A percentile compares a stretch with the other conserved stretches of the same genome.
Conservation (phyloP, 139 green algal species). For the Chlorella vulgaris region DNA sequence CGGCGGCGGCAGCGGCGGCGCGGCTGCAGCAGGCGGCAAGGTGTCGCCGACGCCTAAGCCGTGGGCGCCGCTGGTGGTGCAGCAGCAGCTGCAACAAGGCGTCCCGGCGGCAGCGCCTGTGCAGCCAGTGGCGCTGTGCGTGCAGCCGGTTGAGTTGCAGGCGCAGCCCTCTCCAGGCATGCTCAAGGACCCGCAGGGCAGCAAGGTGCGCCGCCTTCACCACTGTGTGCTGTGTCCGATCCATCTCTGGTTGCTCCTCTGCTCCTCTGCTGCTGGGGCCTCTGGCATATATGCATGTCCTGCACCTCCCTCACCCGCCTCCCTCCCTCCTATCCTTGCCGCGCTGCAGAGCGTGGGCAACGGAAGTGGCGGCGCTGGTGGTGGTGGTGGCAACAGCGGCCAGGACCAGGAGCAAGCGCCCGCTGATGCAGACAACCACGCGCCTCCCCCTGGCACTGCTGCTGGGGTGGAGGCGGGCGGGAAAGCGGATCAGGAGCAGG, state of each 20-base stretch:
- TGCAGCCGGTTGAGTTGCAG: too few relatives aligned
- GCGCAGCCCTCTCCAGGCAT: too few relatives aligned
- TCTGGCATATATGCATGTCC: not conserved
- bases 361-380: not conserved
- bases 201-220: not conserved
- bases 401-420: not conserved
- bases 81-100: too few relatives aligned
- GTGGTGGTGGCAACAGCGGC: not conserved
- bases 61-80: too few relatives aligned
- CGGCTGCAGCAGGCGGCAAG: not conserved
- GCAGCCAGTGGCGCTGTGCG: too few relatives aligned
- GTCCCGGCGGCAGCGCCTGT: too few relatives aligned
- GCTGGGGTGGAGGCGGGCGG: too few relatives aligned
- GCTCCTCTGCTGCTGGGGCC: not conserved
- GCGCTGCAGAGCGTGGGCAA: not conserved
- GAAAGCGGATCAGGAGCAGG: too few relatives aligned
- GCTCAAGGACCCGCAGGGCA: not conserved
- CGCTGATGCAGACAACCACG: too few relatives aligned
- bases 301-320: not conserved
- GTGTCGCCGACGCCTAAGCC: too few relatives aligned
- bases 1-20: constrained; percentile 8
- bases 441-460: not conserved
- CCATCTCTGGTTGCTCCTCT: not conserved
- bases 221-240: not conserved
- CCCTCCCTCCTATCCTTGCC: not conserved